These are phyloP conservation scores for Jacaranda copaia DNA, from an alignment of 257 asterid genomes.

Conservation along the genomic window DNA sequence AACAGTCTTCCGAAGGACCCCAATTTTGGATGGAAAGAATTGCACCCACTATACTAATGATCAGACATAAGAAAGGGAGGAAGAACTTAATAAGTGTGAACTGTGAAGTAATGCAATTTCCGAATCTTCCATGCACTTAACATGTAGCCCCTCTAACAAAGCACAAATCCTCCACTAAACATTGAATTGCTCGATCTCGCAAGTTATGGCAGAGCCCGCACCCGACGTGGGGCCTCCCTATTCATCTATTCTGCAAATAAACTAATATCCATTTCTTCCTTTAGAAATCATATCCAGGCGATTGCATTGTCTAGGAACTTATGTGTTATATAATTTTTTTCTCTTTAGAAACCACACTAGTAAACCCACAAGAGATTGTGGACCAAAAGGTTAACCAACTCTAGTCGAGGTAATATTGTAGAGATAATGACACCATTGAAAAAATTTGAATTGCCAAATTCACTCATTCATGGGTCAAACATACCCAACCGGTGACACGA, in stretches of 20 bases:
- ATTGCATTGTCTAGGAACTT: not conserved
- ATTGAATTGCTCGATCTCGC: too few species aligned
- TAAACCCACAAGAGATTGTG: not conserved
- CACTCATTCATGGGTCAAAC: not conserved
- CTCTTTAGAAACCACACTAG: not conserved
- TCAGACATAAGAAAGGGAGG: too few species aligned
- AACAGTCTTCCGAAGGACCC: not conserved
- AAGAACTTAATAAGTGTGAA: too few species aligned
- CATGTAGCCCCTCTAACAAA: too few species aligned
- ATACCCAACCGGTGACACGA: not conserved
- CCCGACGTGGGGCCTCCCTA: not conserved
- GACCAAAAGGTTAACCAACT: not conserved
- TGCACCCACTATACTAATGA: too few species aligned
- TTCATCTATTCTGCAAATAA: not conserved
- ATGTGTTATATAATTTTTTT: not conserved
- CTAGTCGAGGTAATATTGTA: not conserved
- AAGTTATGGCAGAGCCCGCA: too few species aligned
- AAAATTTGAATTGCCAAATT: not conserved
- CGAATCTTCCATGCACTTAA: too few species aligned
- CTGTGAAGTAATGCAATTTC: too few species aligned
- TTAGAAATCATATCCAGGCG: not conserved
- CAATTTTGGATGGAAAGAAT: not conserved
- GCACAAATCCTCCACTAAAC: too few species aligned
- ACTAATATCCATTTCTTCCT: not conserved
- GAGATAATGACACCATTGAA: not conserved